Percentiles rank a stretch among this genome's conserved stretches.
These are phyloP conservation scores for Scenedesmus sp. DNA, from an alignment of 163 green algal species.

Conservation along the genomic window DNA sequence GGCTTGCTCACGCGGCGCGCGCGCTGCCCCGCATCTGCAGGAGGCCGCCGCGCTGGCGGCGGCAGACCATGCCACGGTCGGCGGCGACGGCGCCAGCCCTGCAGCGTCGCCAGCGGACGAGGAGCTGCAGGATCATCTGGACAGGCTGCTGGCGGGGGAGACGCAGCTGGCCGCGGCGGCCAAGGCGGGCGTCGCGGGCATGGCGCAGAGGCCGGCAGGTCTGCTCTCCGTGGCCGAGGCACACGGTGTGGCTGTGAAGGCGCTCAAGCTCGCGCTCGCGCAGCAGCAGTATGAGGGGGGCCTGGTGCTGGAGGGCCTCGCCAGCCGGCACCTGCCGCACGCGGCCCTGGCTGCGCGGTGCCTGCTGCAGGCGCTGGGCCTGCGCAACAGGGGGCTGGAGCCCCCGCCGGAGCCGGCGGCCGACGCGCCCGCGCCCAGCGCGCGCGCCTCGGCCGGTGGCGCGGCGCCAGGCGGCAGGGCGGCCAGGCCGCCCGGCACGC, in stretches of 20 bases:
- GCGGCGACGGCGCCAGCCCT: not conserved
- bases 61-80: conserved; percentile 21
- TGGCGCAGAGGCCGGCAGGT: no score
- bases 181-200: no score
- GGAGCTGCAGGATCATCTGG: not conserved
- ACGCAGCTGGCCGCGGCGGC: no score
- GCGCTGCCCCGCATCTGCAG: not conserved
- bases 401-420: not conserved
- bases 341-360: conserved; percentile 33
- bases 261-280: conserved; percentile 50
- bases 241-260: conserved; percentile 46
- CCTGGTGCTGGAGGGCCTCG: conserved; percentile 66
- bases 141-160: conserved; percentile 13
- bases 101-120: not conserved
- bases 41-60: not conserved
- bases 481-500: not conserved
- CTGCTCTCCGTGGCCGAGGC: no score
- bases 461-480: not conserved
- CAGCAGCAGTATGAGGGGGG: conserved; percentile 55
- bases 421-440: not conserved
- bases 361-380: conserved; percentile 56
- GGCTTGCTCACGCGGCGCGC: conserved; percentile 8
- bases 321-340: conserved; percentile 47
- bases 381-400: conserved; percentile 25
- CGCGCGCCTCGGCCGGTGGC: conserved; percentile 2